phyloP scores from a whole-genome alignment of 129 eudicot species.

The Kitagawia praeruptora region DNA sequence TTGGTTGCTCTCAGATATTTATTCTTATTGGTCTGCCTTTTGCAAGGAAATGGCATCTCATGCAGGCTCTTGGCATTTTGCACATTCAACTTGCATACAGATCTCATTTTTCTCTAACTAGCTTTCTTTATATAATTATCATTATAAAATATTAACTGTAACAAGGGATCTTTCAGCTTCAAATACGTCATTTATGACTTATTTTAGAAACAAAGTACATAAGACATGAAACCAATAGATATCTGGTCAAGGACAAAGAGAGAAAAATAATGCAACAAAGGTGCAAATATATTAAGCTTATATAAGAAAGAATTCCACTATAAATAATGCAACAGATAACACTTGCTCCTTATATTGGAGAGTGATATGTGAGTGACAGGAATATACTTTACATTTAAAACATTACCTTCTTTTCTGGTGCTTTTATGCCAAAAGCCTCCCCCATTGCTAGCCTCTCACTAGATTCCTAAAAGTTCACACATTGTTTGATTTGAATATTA shows the following conservation, averaged over 20 bases:
- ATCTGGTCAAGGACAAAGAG: neutral
- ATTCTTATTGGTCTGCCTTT: neutral
- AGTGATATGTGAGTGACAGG: neutral
- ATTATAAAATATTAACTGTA: neutral
- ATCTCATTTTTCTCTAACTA: neutral
- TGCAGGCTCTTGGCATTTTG: neutral
- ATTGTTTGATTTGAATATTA: conserved; percentile 14
- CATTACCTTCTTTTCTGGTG: conserved; percentile 77
- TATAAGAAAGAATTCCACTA: neutral
- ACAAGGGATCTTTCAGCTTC: neutral
- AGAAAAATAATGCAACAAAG: neutral
- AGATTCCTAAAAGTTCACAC: conserved; percentile 58
- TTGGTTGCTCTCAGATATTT: neutral
- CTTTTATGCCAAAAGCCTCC: conserved; percentile 87
- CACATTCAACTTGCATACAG: neutral
- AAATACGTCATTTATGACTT: neutral
- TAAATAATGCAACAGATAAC: neutral
- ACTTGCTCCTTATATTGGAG: neutral
- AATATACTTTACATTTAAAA: neutral
- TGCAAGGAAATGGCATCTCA: neutral
- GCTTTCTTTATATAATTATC: neutral
- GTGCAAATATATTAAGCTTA: neutral
- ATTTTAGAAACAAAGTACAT: neutral
- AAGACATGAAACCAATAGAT: neutral
- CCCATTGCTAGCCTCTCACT: conserved; percentile 96